phyloP scores from a whole-genome alignment of 148 eudicot species.

The Rhododendron ferrugineum region DNA sequence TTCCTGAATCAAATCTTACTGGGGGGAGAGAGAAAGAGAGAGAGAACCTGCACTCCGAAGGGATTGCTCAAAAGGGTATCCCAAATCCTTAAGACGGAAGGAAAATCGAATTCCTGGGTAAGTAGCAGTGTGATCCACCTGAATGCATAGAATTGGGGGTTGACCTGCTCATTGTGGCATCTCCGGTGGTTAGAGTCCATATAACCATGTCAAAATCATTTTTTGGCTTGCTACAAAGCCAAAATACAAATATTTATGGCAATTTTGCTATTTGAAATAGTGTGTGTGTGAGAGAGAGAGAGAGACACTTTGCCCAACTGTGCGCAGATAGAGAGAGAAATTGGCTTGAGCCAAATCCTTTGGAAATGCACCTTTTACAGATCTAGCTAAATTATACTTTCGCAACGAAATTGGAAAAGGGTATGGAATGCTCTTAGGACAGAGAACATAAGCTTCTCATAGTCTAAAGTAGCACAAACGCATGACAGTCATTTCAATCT shows the following conservation, averaged over 20 bases:
- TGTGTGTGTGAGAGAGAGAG: not conserved
- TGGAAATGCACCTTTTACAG: not conserved
- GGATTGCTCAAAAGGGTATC: conserved; percentile 56
- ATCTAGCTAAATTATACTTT: not conserved
- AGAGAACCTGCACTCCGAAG: conserved; percentile 49
- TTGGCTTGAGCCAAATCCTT: not conserved
- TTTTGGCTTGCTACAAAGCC: not conserved
- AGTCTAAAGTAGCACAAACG: not conserved
- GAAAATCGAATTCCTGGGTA: conserved; percentile 59
- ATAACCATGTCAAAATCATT: not conserved
- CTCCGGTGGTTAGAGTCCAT: not conserved
- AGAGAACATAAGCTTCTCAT: not conserved
- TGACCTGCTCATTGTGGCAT: conserved; percentile 37
- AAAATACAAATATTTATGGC: not conserved
- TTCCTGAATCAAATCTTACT: not conserved
- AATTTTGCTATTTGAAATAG: not conserved
- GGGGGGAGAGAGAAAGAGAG: not conserved
- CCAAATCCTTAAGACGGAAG: conserved; percentile 56
- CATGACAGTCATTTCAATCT: not conserved
- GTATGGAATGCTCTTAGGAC: not conserved
- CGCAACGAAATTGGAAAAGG: not conserved
- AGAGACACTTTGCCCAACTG: not conserved
- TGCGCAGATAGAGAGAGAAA: not conserved
- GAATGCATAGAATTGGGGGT: conserved; percentile 61
- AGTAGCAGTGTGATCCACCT: conserved; percentile 72